Evolutionary conservation across 2,329 filamentous ascomycete genomes (phyloP), one percentile per base, ranked within the genome.

Genomic region (Nannizziopsis arthrosporioides): DNA sequence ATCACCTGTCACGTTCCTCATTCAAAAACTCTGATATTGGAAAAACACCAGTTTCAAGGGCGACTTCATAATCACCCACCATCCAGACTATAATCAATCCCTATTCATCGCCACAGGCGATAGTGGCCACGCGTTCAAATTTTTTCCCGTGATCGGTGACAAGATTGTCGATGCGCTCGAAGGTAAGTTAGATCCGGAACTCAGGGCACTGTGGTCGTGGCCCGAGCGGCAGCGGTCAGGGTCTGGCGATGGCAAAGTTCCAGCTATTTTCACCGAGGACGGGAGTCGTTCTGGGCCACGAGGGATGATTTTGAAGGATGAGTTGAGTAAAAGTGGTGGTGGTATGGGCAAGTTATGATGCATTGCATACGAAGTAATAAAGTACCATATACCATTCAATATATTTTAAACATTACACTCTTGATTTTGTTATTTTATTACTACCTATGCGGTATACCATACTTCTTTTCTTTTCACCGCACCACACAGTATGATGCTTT

Each of bases 21-120:
- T n/a, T n/a, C n/a, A n/a, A n/a, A n/a, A n/a, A n/a, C n/a, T n/a
- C 30, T 38, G 22, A 44, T 17, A 18, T 12, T 32, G 34, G 40
- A 57, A 34, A 41, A 34, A 35, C 42, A n/a, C n/a, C n/a, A 69
- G 66, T 2, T 73, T 77, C 6, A 78, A 77, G 14, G 82, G 77
- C 17, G 79, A 87, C 59, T 87, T 84, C 68, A 71, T 87, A 47
- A 72, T 85, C 51, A 77, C 81, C 58, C 80, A 81, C 62, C 82
- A 86, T 57, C 82, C 83, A 0, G 65, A 70, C 12, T 76, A 76
- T 63, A 51, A 60, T 5, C 64, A 64, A 12, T 47, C 45, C 17
- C 63, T 76, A 5, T 73, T 73, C 58, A 58, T 76, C 42, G 73
- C 73, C 8, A 74, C 72, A 1, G 73, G 72, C 5, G 73, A 72